phyloP scores from a whole-genome alignment of 371 early-diverging fungal genomes.

The Apophysomyces sp. region DNA sequence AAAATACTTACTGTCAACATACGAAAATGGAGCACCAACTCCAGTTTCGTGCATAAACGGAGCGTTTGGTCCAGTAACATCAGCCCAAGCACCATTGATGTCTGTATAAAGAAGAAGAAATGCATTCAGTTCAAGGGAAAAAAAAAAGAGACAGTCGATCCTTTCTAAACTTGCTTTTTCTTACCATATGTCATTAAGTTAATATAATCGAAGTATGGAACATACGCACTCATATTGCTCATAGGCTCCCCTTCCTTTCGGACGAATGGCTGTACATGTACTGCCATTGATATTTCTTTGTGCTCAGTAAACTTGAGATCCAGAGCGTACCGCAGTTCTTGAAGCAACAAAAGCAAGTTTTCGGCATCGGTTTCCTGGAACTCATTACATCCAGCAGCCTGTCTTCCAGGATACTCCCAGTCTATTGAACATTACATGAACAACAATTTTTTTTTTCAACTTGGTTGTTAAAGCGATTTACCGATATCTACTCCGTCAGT shows the following conservation, averaged over 20 bases:
- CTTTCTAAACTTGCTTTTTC: too few species aligned
- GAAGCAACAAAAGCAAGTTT: constrained; percentile 53
- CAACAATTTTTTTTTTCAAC: neutral
- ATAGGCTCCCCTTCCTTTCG: constrained; percentile 45
- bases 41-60: constrained; percentile 49
- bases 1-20: constrained; percentile 49
- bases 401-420: constrained; percentile 83
- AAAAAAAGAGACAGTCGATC: too few species aligned
- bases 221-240: constrained; percentile 58
- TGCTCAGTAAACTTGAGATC: constrained; percentile 52
- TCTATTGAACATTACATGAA: constrained; percentile 26
- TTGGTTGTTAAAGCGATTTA: constrained; percentile 3
- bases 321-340: constrained; percentile 62
- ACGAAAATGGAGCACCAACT: constrained; percentile 54
- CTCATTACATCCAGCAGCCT: constrained; percentile 69
- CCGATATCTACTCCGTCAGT: constrained; percentile 63
- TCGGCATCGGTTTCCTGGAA: constrained; percentile 48
- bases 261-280: constrained; percentile 64
- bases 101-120: constrained; percentile 25
- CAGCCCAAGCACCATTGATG: constrained; percentile 63
- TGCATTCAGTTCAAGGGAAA: too few species aligned
- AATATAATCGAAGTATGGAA: constrained; percentile 65
- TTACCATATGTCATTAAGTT: constrained; percentile 64
- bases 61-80: constrained; percentile 65
- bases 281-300: constrained; percentile 74